Evolutionary conservation across 139 green algal genomes (phyloP), one percentile per base, ranked within the genome.

Genomic region (Auxenochlorella pyrenoidosa): DNA sequence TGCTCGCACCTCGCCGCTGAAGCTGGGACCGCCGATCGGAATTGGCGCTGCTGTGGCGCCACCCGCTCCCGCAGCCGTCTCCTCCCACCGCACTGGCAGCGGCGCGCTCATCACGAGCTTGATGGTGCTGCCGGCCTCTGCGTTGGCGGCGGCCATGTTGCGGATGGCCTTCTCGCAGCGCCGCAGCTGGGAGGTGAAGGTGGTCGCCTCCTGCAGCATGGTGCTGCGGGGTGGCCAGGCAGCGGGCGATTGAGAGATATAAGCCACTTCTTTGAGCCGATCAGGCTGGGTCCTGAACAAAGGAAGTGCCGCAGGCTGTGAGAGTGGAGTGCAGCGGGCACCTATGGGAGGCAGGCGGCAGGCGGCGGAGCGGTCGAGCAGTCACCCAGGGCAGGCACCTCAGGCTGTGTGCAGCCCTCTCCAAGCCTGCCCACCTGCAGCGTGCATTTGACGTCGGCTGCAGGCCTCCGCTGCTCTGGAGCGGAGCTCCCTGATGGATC

Each of bases 121-220:
- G 32, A 86, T 79, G 92, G 89, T 34, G 30, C 13, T 63, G 43
- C 26, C 75, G 0, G 32, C 24, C 5, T 66, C 82, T 3, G 47
- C 32, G 43, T 86, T 86, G 43, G 66, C 66, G 32, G 82, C 94
- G 36, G 95, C 91, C 87, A 96, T 88, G 26, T 70, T 82, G 3
- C 87, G 88, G 26, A 97, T 90, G 76, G 96, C 94, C 54, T 92
- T 93, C 90, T 97, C 93, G n/a, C 95, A 89, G 18, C 84, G 71
- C 66, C 85, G 87, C 75, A 97, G 86, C 60, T 94, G 92, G 36
- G 78, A 58, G 2, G 92, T 90, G 87, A 97, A 97, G 0, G 92
- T 82, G 0, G 91, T 92, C 32, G 94, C 94, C 83, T 97, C 94
- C 36, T n/a, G 38, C 41, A 77, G 80, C 63, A 76, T 76, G 24